Evolutionary conservation across 116 monocot species (phyloP).

Genomic region (Phalaenopsis hybrid): DNA sequence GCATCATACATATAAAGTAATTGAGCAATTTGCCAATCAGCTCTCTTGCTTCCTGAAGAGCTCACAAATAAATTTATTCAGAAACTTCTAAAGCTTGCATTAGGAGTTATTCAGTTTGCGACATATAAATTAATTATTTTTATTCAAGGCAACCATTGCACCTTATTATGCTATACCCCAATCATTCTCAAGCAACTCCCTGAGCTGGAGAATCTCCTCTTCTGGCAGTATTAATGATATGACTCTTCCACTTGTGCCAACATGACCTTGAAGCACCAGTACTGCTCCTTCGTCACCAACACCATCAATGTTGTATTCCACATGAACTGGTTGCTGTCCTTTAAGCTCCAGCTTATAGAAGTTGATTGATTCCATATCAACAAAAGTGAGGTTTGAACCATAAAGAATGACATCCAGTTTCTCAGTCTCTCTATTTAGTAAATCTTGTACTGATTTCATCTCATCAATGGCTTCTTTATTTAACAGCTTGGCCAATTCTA

Average conservation of each 20-base stretch:
- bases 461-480: slow-evolving; percentile 22
- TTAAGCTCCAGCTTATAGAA: slow-evolving; percentile 46
- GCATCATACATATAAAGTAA: no score
- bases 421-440: slow-evolving; percentile 19
- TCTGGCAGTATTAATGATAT: slow-evolving; percentile 36
- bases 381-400: slow-evolving; percentile 79
- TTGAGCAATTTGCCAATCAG: no score
- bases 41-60: no score
- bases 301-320: slow-evolving; percentile 58
- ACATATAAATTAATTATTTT: neutral
- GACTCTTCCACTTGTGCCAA: slow-evolving; percentile 18
- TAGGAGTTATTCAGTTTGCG: neutral
- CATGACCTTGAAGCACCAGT: slow-evolving; percentile 31
- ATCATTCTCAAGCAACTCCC: slow-evolving; percentile 25
- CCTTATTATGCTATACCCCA: slow-evolving; percentile 31
- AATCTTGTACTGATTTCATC: slow-evolving; percentile 23
- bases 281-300: slow-evolving; percentile 63
- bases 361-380: slow-evolving; percentile 44
- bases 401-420: slow-evolving; percentile 43
- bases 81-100: neutral
- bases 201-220: slow-evolving; percentile 29
- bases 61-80: neutral
- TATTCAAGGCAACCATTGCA: neutral
- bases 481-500: slow-evolving; percentile 50
- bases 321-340: slow-evolving; percentile 51